Evolutionary conservation across 495 filamentous ascomycete genomes (phyloP).

Genomic region (Hyaloscypha hepaticicola): DNA sequence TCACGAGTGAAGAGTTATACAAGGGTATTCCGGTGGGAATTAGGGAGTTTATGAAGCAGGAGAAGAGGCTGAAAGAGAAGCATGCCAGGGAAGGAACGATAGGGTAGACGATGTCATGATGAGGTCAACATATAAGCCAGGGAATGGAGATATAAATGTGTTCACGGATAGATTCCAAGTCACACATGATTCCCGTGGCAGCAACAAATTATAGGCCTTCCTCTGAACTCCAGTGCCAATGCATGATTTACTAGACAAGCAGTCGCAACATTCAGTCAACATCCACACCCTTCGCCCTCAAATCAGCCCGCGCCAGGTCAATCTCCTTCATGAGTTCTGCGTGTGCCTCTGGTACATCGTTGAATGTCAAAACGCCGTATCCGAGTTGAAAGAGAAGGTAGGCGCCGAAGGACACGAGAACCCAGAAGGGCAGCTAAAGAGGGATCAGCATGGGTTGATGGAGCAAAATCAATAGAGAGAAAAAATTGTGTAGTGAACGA

Average conservation of each 20-base stretch:
- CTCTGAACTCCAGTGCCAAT: background rate
- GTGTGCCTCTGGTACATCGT: conserved; percentile 90
- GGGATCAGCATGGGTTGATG: background rate
- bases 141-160: background rate
- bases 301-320: conserved; percentile 63
- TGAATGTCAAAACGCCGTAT: conserved; percentile 90
- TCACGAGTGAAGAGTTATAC: conserved; percentile 66
- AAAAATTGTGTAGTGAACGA: background rate
- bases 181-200: background rate
- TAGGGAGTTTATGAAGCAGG: conserved; percentile 93
- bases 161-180: background rate
- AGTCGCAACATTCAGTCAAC: conserved; percentile 53
- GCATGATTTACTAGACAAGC: background rate
- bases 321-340: conserved; percentile 85
- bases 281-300: conserved; percentile 67
- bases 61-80: conserved; percentile 85
- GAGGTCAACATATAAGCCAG: too few relatives aligned
- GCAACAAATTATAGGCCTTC: background rate
- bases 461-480: background rate
- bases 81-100: conserved; percentile 44
- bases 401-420: conserved; percentile 85
- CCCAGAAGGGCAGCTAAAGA: conserved; percentile 84
- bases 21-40: conserved; percentile 88
- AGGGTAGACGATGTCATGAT: conserved; percentile 8
- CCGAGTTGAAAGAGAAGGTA: conserved; percentile 92